Evolutionary conservation across 2,329 filamentous ascomycete species (phyloP), one percentile per base, ranked within the genome.

Genomic region (Fusarium sp.): DNA sequence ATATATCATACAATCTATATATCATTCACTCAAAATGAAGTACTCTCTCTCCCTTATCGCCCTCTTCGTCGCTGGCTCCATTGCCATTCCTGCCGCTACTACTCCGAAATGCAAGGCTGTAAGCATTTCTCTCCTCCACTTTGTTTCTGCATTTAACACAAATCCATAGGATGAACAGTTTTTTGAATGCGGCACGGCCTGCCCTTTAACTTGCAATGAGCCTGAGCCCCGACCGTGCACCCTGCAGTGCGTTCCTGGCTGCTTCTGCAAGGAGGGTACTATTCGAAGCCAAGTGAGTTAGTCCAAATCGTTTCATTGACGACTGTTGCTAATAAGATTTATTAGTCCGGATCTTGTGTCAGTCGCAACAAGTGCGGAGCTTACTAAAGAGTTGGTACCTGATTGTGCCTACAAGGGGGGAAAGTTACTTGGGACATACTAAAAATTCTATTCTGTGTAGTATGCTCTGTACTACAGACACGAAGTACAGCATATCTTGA

Each of bases 251-350:
- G 29, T 49, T 19, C 11, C 29, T 4, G 46, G 46, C 11, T 49
- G 46, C 21, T 49, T 49, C 46, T 49, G 46, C 8, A 49, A 49
- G 21, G 10, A 18, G 10, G 46, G 46, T 5, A 49, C 46, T 5
- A 49, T 49, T 33, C 29, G 46, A 49, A 49, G 19, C 29, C 29
- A 49, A 2, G 46, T 49, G 8, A 23, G 46, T 19, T 19, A 23
- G 46, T 19, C 14, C 1, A 0, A 23, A 14, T 5, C 5, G 2
- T 14, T 6, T 3, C 0, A 0, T 0, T 23, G 11, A 19, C 16
- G 21, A 7, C 29, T 10, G 3, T 23, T 2, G 14, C 46, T 49
- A 7, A 49, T 4, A 0, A 3, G 19, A 33, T 1, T 7, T 10
- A 7, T 14, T 10, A 49, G 46, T 49, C 29, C 3, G 46, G 46